Base-by-base conservation (phyloP, 768 basidiomycete genomes). In the Mycena latifolia region DNA sequence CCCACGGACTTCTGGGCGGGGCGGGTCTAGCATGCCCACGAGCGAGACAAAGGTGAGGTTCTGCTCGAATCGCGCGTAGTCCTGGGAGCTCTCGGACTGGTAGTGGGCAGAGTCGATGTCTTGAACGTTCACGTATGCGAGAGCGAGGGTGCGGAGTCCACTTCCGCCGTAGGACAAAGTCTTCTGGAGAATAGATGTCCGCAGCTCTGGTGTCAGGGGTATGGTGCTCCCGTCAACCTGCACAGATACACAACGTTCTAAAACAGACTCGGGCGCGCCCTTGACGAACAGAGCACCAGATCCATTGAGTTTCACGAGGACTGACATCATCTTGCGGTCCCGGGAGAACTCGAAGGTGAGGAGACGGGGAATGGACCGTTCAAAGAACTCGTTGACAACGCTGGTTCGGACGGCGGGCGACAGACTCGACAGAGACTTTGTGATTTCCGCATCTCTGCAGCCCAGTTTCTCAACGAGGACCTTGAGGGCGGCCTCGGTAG, bases 311-410 rank as follows among this genome's bases (percentile, higher is more conserved):
- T 81, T 86, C 41, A 94, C 93, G 55, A 99, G 88, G 55, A 98
- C 96, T 24, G 97, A 98, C 97, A 99, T 99, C 89, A 96, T 97
- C 81, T 98, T 99, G 75, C 97, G 92, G 79, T 99, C 97, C 22
- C 97, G 90, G 24, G 96, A 94, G 80, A 99, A 99, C 78, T 99
- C 97, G 77, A 99, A 97, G 10, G 96, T 99, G 71, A 98, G 81
- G 17, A 98, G 85, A 63, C 96, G 90, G 20, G 89, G 83, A 74
- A 94, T 91, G 18, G 80, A 83, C 56, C 82, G 81, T 69, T 95
- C 94, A 77, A 94, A 91, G 78, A 89, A 85, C 37, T 93, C 91
- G 82, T 92, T 96, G 80, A 98, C 85, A 37, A 92, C 95, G 70
- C 87, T 93, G 55, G 92, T 91, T 58, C 96, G 92, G 39, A 79